phyloP scores from a whole-genome alignment of 371 early-diverging fungal genomes.

The Mortierella sp. region DNA sequence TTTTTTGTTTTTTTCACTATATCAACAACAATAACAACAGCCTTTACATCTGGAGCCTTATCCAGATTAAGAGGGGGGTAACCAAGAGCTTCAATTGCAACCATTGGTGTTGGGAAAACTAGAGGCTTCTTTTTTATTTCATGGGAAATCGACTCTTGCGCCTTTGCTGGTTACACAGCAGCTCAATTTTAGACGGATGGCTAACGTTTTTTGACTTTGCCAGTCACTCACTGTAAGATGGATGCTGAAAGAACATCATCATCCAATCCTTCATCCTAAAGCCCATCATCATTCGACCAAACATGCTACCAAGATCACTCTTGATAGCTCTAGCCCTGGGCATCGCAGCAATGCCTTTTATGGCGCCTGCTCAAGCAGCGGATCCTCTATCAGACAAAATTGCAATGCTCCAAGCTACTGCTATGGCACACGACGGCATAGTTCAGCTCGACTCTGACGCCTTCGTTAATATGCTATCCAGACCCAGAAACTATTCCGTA shows the following conservation, averaged over 20 bases:
- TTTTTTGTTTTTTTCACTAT: no score
- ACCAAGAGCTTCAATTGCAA: no score
- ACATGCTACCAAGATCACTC: neutral
- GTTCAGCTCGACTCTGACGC: constrained; percentile 69
- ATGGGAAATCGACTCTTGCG: no score
- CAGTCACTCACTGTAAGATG: neutral
- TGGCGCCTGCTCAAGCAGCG: neutral
- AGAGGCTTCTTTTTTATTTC: no score
- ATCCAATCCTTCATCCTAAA: neutral
- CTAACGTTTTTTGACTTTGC: neutral
- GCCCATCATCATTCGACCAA: no score
- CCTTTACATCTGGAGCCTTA: no score
- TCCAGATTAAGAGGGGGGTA: no score
- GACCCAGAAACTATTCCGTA: constrained; percentile 82
- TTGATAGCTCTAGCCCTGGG: neutral
- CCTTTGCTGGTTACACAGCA: neutral
- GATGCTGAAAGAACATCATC: no score
- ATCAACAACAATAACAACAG: no score
- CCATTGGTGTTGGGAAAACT: no score
- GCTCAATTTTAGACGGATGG: neutral
- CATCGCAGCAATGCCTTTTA: neutral
- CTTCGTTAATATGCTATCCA: constrained; percentile 72
- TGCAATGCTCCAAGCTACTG: constrained; percentile 46
- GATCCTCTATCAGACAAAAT: constrained; percentile 23
- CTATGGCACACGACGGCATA: constrained; percentile 58